Conservation (phyloP, 768 basidiomycete species). For the Serpula lacrymans region DNA sequence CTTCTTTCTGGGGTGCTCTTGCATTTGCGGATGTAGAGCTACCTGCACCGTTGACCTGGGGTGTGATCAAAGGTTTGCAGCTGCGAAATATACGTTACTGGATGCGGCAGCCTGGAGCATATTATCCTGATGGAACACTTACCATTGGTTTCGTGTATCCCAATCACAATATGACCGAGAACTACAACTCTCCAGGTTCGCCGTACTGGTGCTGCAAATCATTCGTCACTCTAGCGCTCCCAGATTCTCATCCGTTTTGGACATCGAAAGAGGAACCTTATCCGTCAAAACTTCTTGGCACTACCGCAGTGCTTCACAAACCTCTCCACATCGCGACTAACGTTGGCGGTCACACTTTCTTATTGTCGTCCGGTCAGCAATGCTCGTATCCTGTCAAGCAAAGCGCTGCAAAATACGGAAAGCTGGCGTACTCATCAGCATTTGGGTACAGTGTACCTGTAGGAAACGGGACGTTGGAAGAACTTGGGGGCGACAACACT, state of each 20-base stretch:
- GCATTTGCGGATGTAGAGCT: conserved; percentile 69
- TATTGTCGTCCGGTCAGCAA: conserved; percentile 75
- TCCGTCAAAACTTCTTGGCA: conserved; percentile 44
- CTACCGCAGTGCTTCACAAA: conserved; percentile 51
- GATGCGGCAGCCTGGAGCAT: conserved; percentile 61
- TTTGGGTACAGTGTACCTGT: conserved; percentile 77
- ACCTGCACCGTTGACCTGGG: conserved; percentile 71
- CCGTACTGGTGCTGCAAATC: conserved; percentile 84
- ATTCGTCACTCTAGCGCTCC: conserved; percentile 63
- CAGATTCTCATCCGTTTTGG: conserved; percentile 73
- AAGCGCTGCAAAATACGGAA: conserved; percentile 76
- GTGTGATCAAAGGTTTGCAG: conserved; percentile 69
- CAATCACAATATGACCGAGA: conserved; percentile 73
- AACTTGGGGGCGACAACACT: conserved; percentile 67
- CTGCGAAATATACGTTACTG: conserved; percentile 73
- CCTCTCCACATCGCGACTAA: conserved; percentile 69
- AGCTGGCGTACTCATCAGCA: conserved; percentile 71
- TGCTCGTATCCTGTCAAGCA: conserved; percentile 79
- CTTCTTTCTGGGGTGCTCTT: conserved; percentile 73
- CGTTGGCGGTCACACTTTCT: conserved; percentile 60
- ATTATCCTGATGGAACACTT: conserved; percentile 60
- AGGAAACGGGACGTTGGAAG: conserved; percentile 64
- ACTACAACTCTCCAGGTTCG: conserved; percentile 76
- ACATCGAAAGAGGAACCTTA: conserved; percentile 60
- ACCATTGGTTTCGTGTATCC: conserved; percentile 72